phyloP scores from a whole-genome alignment of 2,329 filamentous ascomycete genomes.

The Colletotrichum melonis region DNA sequence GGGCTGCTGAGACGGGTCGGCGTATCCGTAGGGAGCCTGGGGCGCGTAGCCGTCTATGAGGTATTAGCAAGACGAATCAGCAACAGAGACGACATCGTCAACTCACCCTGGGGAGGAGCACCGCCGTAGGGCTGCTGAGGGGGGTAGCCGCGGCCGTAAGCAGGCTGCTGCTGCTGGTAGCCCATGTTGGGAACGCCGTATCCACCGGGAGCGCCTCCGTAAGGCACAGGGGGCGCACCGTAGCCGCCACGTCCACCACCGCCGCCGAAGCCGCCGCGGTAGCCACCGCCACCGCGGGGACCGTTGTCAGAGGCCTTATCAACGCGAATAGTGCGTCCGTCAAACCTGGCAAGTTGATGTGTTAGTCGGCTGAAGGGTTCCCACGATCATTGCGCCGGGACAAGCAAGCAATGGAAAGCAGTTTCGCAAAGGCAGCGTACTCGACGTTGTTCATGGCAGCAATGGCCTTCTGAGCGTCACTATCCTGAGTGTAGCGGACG shows the following conservation, averaged over 20 bases:
- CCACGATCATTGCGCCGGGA: slow-evolving; percentile 33
- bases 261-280: slow-evolving; percentile 53
- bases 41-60: slow-evolving; percentile 28
- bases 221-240: slow-evolving; percentile 46
- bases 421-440: slow-evolving; percentile 64
- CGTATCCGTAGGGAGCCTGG: slow-evolving; percentile 55
- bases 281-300: slow-evolving; percentile 68
- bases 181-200: slow-evolving; percentile 49
- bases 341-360: slow-evolving; percentile 72
- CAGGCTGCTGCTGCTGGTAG: slow-evolving; percentile 46
- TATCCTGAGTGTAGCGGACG: slow-evolving; percentile 85
- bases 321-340: slow-evolving; percentile 93
- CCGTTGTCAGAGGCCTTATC: slow-evolving; percentile 92
- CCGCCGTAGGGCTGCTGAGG: slow-evolving; percentile 50
- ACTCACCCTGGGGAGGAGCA: slow-evolving; percentile 48
- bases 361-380: neutral
- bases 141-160: slow-evolving; percentile 59
- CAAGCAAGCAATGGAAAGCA: slow-evolving; percentile 36
- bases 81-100: slow-evolving; percentile 40
- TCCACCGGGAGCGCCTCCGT: slow-evolving; percentile 41
- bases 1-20: slow-evolving; percentile 53
- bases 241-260: slow-evolving; percentile 51
- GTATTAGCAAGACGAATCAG: neutral
- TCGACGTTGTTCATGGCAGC: slow-evolving; percentile 87
- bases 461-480: slow-evolving; percentile 82